Evolutionary conservation across 495 filamentous ascomycete genomes (phyloP).

Genomic region (Penicillium ochrochloron): DNA sequence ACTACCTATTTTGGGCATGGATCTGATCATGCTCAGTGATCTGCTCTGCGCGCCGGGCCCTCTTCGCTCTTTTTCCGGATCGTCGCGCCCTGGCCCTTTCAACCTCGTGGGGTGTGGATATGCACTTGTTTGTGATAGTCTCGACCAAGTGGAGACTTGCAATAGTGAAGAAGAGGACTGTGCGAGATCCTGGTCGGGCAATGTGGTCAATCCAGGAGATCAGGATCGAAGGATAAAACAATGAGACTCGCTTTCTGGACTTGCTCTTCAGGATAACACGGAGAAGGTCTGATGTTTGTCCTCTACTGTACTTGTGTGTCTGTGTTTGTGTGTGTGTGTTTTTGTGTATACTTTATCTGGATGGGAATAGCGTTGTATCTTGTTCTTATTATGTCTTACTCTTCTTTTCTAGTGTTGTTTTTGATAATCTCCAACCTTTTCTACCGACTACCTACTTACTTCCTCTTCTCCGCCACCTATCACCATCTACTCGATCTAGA

Average conservation of each 20-base stretch:
- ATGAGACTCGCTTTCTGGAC: conserved; percentile 3
- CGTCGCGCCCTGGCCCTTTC: conserved; percentile 5
- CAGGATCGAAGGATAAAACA: conserved; percentile 1
- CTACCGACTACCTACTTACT: neutral
- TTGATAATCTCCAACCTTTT: conserved; percentile 6
- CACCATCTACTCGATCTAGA: neutral
- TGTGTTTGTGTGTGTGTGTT: neutral
- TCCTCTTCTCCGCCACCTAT: neutral
- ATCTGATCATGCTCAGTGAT: conserved; percentile 1
- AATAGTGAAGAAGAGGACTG: conserved; percentile 7
- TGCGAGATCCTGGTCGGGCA: neutral
- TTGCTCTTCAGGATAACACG: neutral
- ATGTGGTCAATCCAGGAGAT: neutral
- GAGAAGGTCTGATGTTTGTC: neutral
- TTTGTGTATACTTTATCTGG: conserved; percentile 12
- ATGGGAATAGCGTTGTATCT: conserved; percentile 18
- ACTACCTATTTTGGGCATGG: neutral
- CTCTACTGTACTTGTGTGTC: conserved; percentile 2
- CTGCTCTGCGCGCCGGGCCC: neutral
- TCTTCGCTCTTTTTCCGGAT: conserved; percentile 1
- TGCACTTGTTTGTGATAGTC: conserved; percentile 4
- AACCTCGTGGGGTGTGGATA: conserved; percentile 11
- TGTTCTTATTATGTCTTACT: conserved; percentile 14
- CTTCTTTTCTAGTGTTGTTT: conserved; percentile 8
- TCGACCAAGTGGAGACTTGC: neutral